These are phyloP conservation scores for Stagonosporopsis tanaceti DNA, from an alignment of 2,329 filamentous ascomycete genomes.

Conservation along the genomic window DNA sequence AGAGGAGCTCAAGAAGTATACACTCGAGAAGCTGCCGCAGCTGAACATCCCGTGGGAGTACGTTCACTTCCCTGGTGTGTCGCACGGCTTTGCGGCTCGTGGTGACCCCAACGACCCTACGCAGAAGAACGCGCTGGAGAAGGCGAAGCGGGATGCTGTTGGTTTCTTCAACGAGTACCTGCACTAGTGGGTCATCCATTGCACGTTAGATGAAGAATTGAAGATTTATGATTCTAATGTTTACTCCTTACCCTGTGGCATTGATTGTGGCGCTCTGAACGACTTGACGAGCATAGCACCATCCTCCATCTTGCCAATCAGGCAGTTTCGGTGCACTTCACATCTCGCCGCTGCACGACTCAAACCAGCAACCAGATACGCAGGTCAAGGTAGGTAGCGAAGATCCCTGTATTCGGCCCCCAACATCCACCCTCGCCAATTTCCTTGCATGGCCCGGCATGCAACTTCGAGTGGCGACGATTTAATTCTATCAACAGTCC, in stretches of 20 bases:
- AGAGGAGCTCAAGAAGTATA: slow-evolving; percentile 42
- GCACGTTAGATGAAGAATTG: neutral
- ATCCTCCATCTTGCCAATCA: no score
- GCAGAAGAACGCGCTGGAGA: slow-evolving; percentile 45
- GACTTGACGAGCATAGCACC: neutral
- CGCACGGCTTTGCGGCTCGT: slow-evolving; percentile 44
- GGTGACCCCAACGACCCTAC: slow-evolving; percentile 35
- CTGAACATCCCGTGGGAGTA: slow-evolving; percentile 45
- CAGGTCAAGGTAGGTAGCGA: no score
- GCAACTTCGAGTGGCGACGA: neutral
- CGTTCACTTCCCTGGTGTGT: slow-evolving; percentile 42
- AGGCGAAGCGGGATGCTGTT: slow-evolving; percentile 44
- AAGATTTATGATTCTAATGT: neutral
- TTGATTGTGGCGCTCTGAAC: neutral
- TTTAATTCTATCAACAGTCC: no score
- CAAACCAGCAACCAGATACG: no score
- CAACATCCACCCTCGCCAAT: neutral
- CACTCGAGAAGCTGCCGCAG: slow-evolving; percentile 39
- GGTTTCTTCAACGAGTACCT: slow-evolving; percentile 45
- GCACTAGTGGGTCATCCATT: slow-evolving; percentile 27
- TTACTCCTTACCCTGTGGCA: no score
- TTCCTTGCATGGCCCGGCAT: neutral
- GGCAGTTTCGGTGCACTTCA: no score
- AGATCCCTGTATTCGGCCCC: neutral
- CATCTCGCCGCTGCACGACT: no score